Base-by-base conservation (phyloP, 2,329 filamentous ascomycete species). In the Colletotrichum eremochloae region DNA sequence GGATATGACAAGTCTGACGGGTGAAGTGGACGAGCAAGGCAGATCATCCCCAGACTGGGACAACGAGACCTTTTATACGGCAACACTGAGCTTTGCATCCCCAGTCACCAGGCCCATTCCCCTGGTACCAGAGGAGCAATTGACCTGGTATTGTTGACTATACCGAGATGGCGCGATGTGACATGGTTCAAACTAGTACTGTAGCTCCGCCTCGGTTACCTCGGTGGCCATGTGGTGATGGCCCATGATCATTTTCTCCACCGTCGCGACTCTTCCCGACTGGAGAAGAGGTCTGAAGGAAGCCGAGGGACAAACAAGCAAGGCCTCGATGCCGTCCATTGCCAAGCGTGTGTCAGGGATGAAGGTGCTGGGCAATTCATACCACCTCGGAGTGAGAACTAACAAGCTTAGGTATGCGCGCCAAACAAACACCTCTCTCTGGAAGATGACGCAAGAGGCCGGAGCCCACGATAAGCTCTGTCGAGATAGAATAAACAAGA, bases 181-280 rank as follows among this genome's bases (percentile, higher is more conserved):
- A 72, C 66, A 53, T 69, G 60, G 33, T 46, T 55, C 44, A 55
- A 69, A 48, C 69, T n/a, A 40, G n/a, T 29, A 64, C 60, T 12
- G 44, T n/a, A 64, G 69, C 69, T 56, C 38, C 31, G 33, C 46
- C 66, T 72, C 69, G 53, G 60, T 69, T 46, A 65, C 66, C 60
- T 72, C 69, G 69, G 66, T 29, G n/a, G 55, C 60, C 60, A 69
- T 69, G 60, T 64, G 66, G 64, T 40, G 60, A 61, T 33, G 15
- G 42, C 14, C 66, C 48, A 68, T 61, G 24, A 42, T 40, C 58
- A 48, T 46, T 36, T 53, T 29, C 31, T 24, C 44, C 31, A 40
- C 53, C 20, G 31, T 44, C 38, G 57, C 15, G 24, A 29, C 12
- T 72, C 44, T 53, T 36, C 58, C 58, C 58, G 46, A 38, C 68